Conservation (phyloP, 768 basidiomycete genomes). For the Fibroporia radiculosa region DNA sequence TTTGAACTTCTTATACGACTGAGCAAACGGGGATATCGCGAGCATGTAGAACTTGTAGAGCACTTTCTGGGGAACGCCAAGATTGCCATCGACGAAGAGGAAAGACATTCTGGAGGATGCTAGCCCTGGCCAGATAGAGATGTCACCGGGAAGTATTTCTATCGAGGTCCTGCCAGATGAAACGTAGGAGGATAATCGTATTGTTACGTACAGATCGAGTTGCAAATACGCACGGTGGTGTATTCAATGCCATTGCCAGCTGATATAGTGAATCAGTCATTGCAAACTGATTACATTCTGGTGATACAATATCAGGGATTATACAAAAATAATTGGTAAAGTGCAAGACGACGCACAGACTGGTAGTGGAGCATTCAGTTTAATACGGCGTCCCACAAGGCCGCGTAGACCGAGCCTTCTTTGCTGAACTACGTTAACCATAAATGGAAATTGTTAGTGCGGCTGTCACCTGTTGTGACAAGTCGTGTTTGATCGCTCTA, state of each 20-base stretch:
- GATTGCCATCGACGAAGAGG: constrained; percentile 46
- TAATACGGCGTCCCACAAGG: too few relatives aligned
- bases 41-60: constrained; percentile 45
- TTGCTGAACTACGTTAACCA: too few relatives aligned
- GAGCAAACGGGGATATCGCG: constrained; percentile 27
- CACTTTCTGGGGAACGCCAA: constrained; percentile 57
- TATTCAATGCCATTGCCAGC: constrained; percentile 6
- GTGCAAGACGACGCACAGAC: too few relatives aligned
- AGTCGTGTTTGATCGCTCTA: too few relatives aligned
- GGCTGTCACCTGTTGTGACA: too few relatives aligned
- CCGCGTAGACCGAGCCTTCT: too few relatives aligned
- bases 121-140: constrained; percentile 34
- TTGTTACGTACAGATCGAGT: background rate
- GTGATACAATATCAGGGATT: too few relatives aligned
- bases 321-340: too few relatives aligned
- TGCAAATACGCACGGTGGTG: constrained; percentile 9
- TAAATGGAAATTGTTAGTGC: too few relatives aligned
- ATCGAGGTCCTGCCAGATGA: constrained; percentile 34
- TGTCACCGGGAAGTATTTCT: constrained; percentile 56
- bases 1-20: constrained; percentile 14
- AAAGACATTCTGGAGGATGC: constrained; percentile 34
- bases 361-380: too few relatives aligned
- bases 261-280: background rate
- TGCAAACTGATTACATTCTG: too few relatives aligned
- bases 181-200: background rate